Conservation (phyloP, 1,139 yeast genomes). For the Suhomyces chickasaworum region DNA sequence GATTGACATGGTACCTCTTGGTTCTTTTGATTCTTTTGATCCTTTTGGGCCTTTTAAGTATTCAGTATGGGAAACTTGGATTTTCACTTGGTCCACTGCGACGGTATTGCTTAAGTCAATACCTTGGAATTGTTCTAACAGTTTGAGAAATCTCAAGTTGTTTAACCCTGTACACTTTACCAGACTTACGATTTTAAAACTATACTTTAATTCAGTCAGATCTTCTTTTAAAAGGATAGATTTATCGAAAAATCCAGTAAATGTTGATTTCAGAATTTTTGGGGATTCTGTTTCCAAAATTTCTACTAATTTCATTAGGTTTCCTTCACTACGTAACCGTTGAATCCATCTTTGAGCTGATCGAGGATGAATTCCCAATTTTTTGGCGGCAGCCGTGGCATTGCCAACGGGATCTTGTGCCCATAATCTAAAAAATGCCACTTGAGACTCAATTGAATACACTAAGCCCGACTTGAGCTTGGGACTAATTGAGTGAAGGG, state of each 20-base stretch:
- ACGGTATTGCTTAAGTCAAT: not conserved
- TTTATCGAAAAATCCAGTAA: no score
- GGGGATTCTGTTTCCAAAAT: no score
- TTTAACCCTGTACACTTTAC: not conserved
- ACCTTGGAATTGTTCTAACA: not conserved
- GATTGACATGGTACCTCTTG: no score
- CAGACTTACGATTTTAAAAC: no score
- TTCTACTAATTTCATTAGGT: not conserved
- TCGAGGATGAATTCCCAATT: not conserved
- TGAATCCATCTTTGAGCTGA: not conserved
- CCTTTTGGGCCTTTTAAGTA: no score
- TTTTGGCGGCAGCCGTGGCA: not conserved
- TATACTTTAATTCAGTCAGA: no score
- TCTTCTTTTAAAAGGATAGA: no score
- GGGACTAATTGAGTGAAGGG: not conserved
- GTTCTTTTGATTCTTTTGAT: no score
- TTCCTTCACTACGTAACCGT: not conserved
- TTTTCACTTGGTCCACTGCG: not conserved
- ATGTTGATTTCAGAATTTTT: no score
- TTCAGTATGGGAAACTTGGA: not conserved
- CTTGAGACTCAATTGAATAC: not conserved
- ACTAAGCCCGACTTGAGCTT: not conserved
- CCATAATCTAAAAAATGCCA: not conserved
- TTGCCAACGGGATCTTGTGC: not conserved
- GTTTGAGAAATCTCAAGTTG: not conserved